Conservation (phyloP, 1,284 basidiomycete genomes). For the Rhodotorula sp. region DNA sequence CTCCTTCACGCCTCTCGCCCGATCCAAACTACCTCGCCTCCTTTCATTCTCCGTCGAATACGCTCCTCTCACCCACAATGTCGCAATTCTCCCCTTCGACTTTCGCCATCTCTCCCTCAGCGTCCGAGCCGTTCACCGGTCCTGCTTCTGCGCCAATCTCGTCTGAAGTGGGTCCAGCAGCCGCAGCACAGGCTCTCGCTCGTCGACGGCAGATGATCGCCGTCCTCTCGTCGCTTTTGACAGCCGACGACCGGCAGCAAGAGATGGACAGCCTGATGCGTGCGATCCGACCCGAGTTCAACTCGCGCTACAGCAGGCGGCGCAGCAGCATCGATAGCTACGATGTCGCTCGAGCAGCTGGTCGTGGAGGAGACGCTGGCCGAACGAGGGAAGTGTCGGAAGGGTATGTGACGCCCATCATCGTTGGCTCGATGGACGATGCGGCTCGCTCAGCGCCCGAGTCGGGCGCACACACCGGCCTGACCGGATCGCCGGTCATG, state of each 20-base stretch:
- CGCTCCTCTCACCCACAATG: background rate
- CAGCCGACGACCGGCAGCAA: conserved; percentile 48
- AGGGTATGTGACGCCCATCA: background rate
- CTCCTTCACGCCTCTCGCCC: conserved; percentile 11
- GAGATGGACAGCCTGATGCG: conserved; percentile 47
- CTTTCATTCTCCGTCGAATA: background rate
- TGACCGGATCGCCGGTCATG: conserved; percentile 1
- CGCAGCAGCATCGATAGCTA: background rate
- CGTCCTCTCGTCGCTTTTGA: conserved; percentile 45
- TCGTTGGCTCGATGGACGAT: background rate
- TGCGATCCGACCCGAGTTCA: conserved; percentile 36
- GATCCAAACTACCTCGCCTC: background rate
- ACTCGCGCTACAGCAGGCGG: background rate
- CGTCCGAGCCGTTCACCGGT: background rate
- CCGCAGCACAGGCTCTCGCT: conserved; percentile 14
- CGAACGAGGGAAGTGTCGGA: too few species aligned
- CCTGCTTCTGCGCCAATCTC: background rate
- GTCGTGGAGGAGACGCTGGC: background rate
- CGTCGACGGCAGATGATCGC: conserved; percentile 28
- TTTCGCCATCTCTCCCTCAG: background rate
- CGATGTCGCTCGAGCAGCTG: background rate
- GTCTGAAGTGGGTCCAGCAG: background rate
- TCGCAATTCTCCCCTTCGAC: background rate
- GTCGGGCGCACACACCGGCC: background rate
- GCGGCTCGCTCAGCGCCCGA: background rate